These are phyloP conservation scores for Malassezia japonica DNA, from an alignment of 1,284 basidiomycete genomes.

Conservation along the genomic window DNA sequence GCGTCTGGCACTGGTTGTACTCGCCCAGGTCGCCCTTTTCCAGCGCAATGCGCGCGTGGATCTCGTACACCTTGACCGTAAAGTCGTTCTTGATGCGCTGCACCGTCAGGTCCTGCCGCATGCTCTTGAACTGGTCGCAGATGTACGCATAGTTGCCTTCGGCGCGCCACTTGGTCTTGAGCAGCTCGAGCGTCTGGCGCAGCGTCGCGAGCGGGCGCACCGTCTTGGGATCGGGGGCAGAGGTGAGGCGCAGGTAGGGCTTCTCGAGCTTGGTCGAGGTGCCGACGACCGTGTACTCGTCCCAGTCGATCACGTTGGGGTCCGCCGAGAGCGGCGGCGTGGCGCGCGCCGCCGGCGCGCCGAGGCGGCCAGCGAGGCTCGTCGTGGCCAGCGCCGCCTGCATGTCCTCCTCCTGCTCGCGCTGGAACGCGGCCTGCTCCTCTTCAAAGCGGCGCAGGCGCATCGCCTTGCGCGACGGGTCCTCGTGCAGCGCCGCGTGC, in stretches of 20 bases:
- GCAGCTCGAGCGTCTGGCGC: conserved; percentile 70
- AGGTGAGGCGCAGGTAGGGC: conserved; percentile 86
- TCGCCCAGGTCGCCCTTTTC: conserved; percentile 96
- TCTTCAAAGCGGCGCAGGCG: conserved; percentile 43
- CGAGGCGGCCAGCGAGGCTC: conserved; percentile 25
- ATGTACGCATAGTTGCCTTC: conserved; percentile 83
- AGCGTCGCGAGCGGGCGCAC: conserved; percentile 81
- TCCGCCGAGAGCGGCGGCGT: conserved; percentile 17
- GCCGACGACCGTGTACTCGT: conserved; percentile 86
- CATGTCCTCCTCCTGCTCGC: conserved; percentile 25
- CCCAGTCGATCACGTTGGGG: conserved; percentile 81
- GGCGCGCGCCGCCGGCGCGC: conserved; percentile 11
- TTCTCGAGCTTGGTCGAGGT: conserved; percentile 82
- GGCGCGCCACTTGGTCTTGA: conserved; percentile 80
- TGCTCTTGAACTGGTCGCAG: conserved; percentile 93
- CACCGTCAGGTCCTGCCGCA: conserved; percentile 96
- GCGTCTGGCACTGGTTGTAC: conserved; percentile 95
- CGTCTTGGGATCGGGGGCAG: conserved; percentile 85
- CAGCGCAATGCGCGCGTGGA: conserved; percentile 90
- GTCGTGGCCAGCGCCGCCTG: conserved; percentile 28
- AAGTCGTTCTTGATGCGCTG: conserved; percentile 99
- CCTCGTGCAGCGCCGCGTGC: conserved; percentile 16
- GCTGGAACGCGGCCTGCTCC: conserved; percentile 32
- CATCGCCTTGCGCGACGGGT: conserved; percentile 36
- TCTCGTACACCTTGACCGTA: conserved; percentile 94